Percentiles rank a stretch among this genome's conserved stretches.
phyloP scores from a whole-genome alignment of 2,329 filamentous ascomycete genomes.

The Microascus cirrosus region DNA sequence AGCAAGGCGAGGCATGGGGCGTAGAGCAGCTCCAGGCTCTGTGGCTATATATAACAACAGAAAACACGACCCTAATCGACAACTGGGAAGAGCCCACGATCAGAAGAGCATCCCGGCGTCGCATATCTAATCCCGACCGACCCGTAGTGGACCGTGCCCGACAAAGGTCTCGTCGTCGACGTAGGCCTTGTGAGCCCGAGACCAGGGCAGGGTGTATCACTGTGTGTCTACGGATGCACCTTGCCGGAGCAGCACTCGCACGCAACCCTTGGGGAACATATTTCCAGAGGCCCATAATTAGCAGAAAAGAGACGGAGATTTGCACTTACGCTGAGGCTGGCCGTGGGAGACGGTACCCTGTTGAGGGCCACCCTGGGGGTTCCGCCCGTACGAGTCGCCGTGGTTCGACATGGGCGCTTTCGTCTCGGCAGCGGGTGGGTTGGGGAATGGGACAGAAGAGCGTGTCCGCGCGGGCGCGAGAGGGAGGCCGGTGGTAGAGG shows the following conservation, averaged over 20 bases:
- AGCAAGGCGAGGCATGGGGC: not conserved
- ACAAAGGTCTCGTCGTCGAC: not conserved
- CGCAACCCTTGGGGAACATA: not conserved
- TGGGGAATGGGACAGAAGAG: not conserved
- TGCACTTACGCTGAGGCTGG: not conserved
- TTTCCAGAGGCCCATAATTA: not conserved
- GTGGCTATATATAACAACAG: not conserved
- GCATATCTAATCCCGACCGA: not conserved
- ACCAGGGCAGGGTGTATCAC: not conserved
- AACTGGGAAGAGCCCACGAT: not conserved
- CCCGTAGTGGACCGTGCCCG: not conserved
- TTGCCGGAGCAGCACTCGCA: not conserved
- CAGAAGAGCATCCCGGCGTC: not conserved
- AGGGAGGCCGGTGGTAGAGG: not conserved
- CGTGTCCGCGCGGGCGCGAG: not conserved
- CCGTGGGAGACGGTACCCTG: not conserved
- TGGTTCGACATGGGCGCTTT: conserved; percentile 1
- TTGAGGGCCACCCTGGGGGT: not conserved
- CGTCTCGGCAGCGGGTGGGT: not conserved
- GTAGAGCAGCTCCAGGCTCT: not conserved
- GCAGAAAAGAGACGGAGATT: not conserved
- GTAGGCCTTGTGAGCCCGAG: not conserved
- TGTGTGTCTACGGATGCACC: not conserved
- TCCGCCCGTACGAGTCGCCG: not conserved
- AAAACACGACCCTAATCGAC: not conserved